Base-by-base conservation (phyloP, 192 early-diverging fungal genomes). In the Coemansia biformis region DNA sequence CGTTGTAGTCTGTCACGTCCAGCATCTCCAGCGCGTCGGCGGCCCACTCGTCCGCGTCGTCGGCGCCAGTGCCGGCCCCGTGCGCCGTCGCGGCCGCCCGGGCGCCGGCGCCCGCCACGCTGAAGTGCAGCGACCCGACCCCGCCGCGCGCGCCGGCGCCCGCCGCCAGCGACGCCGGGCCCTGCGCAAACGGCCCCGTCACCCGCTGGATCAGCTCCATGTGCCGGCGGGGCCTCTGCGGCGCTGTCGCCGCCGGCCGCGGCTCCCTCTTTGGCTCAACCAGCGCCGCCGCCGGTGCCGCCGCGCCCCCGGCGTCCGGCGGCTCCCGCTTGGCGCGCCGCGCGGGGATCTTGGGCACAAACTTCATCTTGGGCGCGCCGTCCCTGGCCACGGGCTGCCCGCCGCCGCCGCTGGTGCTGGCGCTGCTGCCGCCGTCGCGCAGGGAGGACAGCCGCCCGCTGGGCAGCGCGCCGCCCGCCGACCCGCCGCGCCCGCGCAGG, bases 101-200 rank as follows among this genome's bases (percentile, higher is more conserved):
- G 2, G 28, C 38, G 28, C 38, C 38, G 29, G 28, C 28, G 4
- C 39, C 37, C 16, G n/a, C 24, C 14, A 38, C 12, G 17, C 38
- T 17, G 24, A 21, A 16, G 8, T 35, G 16, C 26, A 15, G 26
- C 22, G 48, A 30, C 1, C 16, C n/a, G 3, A 26, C n/a, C 5
- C 40, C 50, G 21, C 30, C 30, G 23, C 32, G 30, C 39, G 32
- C 22, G 5, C 8, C 47, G 36, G 30, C 53, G 13, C 37, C 18
- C 9, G 39, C 29, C 2, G 43, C 44, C 28, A 67, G 42, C 18
- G 58, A 60, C 23, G 68, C 60, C 0, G 68, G 68, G 2, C 68
- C 68, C 52, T 64, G 60, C 1, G 68, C 61, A 64, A 72, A 72
- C 21, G 68, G 68, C 2, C 68, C 68, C 1, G 61, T 42, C 0